These are phyloP conservation scores for Coemansia sp. DNA, from an alignment of 192 early-diverging fungal genomes.

Conservation along the genomic window DNA sequence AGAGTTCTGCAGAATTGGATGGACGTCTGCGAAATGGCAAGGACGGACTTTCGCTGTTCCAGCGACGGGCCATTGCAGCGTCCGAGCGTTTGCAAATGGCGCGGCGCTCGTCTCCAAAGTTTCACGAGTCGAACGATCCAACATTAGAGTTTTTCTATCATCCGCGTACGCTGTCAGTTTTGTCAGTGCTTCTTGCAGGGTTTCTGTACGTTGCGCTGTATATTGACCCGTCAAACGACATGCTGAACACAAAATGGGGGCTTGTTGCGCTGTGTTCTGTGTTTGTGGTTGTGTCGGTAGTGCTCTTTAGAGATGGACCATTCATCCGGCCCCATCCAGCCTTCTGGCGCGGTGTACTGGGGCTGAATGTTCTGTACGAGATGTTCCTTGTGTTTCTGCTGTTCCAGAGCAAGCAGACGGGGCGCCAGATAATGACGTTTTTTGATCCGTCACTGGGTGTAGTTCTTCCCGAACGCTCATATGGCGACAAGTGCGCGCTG, in stretches of 20 bases:
- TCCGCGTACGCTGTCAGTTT: conserved; percentile 47
- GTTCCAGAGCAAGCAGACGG: conserved; percentile 91
- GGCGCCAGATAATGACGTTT: conserved; percentile 74
- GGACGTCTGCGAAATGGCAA: background rate
- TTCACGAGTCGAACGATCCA: conserved; percentile 50
- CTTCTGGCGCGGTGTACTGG: conserved; percentile 88
- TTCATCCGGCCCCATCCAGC: conserved; percentile 92
- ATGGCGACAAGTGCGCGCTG: conserved; percentile 86
- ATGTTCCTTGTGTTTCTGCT: conserved; percentile 86
- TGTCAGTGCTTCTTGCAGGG: conserved; percentile 41
- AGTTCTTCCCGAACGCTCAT: conserved; percentile 86
- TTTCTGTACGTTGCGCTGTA: conserved; percentile 53
- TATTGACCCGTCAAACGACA: conserved; percentile 48
- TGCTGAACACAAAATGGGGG: conserved; percentile 53
- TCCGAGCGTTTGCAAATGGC: conserved; percentile 4
- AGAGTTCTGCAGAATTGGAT: background rate
- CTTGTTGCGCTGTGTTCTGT: conserved; percentile 50
- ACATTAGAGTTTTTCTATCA: conserved; percentile 54
- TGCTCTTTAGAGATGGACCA: conserved; percentile 92
- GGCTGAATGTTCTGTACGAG: conserved; percentile 83
- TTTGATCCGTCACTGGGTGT: conserved; percentile 80
- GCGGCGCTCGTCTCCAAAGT: conserved; percentile 35
- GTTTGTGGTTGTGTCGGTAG: conserved; percentile 82
- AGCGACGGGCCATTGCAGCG: conserved; percentile 23
- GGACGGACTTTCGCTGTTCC: conserved; percentile 15